Conservation (phyloP, 345 rosid genomes). For the Lepidium sativum region DNA sequence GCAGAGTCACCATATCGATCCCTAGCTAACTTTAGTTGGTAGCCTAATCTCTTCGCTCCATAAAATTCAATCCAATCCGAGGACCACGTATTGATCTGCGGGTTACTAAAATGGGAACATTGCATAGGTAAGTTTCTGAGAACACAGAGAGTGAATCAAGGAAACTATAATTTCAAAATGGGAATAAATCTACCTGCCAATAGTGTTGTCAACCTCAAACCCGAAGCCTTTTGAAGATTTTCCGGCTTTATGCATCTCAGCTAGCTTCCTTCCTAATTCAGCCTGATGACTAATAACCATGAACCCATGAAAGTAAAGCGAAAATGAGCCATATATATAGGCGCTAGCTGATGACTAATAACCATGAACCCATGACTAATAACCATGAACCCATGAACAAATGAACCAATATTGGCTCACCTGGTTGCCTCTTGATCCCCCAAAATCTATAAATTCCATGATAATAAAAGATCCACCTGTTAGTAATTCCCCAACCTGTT, state of each 20-base stretch:
- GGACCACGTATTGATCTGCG: constrained; percentile 85
- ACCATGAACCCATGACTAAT: constrained; percentile 19
- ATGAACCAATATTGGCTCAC: too few species aligned
- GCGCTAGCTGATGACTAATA: constrained; percentile 43
- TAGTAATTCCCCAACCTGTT: constrained; percentile 68
- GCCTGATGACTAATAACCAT: constrained; percentile 40
- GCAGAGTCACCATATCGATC: constrained; percentile 67
- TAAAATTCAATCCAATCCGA: constrained; percentile 83
- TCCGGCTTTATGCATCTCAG: constrained; percentile 91
- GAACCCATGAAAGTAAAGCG: constrained; percentile 7
- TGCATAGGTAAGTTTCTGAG: neutral
- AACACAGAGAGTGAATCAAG: neutral
- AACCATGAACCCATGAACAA: constrained; percentile 16
- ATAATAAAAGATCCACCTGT: constrained; percentile 82
- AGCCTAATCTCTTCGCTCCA: constrained; percentile 79
- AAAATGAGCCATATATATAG: too few species aligned
- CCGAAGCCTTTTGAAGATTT: constrained; percentile 80
- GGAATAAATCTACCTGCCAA: constrained; percentile 59
- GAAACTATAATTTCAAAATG: neutral
- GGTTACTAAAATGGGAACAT: constrained; percentile 35
- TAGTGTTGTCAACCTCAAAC: constrained; percentile 79
- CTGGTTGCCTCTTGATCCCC: constrained; percentile 72
- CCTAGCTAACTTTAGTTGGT: constrained; percentile 67
- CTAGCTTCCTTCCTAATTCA: constrained; percentile 75
- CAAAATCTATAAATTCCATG: constrained; percentile 82